Evolutionary conservation across 208 protist species (phyloP).

Genomic region (Leishmania aethiopica): DNA sequence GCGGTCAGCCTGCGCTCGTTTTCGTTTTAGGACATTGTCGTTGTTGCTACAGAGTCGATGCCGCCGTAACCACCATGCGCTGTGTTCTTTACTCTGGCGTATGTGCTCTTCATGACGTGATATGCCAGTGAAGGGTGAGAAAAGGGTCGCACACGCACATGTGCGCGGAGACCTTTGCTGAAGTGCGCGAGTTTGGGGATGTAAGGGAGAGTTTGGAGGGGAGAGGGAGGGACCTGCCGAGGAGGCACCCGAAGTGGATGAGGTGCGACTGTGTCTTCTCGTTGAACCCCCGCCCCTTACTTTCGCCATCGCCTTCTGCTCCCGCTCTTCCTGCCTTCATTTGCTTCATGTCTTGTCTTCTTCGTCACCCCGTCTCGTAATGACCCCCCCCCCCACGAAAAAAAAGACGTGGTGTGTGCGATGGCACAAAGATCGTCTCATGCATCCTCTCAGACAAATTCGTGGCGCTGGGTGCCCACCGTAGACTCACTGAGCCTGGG

Average conservation of each 20-base stretch:
- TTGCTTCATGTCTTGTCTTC: neutral
- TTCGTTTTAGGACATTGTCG: neutral
- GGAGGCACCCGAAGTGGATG: neutral
- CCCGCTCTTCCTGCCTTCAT: neutral
- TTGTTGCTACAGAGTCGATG: neutral
- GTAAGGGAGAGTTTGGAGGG: neutral
- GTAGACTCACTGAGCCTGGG: neutral
- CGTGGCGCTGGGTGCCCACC: neutral
- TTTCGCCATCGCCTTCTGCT: neutral
- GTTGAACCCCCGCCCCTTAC: neutral
- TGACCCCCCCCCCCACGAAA: neutral
- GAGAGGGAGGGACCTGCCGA: neutral
- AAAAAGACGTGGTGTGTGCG: neutral
- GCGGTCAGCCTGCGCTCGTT: neutral
- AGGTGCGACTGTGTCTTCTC: neutral
- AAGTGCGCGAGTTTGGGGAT: neutral
- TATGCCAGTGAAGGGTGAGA: neutral
- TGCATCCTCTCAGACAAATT: neutral
- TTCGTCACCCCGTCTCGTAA: neutral
- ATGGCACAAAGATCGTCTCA: neutral
- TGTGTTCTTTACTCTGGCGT: neutral
- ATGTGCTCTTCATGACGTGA: neutral
- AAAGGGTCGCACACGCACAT: neutral
- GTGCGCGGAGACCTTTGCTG: neutral
- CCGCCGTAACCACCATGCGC: neutral